These are phyloP conservation scores for Pichia cephalocereana DNA, from an alignment of 805 yeast species.

Conservation along the genomic window DNA sequence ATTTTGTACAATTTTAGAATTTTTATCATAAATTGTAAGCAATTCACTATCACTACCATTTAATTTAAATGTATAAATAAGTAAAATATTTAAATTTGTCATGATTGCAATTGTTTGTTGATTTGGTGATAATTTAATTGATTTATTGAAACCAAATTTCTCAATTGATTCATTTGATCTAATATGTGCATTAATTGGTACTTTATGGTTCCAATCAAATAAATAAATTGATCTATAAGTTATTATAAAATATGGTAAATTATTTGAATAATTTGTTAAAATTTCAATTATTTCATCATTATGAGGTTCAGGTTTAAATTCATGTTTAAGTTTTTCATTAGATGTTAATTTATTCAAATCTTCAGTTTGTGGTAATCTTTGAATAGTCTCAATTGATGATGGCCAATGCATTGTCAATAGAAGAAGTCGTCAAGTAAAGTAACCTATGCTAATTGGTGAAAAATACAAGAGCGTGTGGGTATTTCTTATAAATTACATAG, in stretches of 20 bases:
- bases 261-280: conserved; percentile 3
- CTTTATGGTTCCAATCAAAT: conserved; percentile 32
- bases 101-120: conserved; percentile 33
- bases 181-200: conserved; percentile 40
- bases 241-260: conserved; percentile 24
- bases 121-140: conserved; percentile 28
- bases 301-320: conserved; percentile 19
- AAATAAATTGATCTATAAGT: conserved; percentile 31
- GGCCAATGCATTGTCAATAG: conserved; percentile 25
- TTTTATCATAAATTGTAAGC: conserved; percentile 21
- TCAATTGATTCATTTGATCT: conserved; percentile 35
- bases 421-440: too few relatives aligned
- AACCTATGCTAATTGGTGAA: too few relatives aligned
- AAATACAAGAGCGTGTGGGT: too few relatives aligned
- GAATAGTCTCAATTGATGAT: conserved; percentile 16
- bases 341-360: neutral
- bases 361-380: conserved; percentile 20
- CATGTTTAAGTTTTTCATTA: neutral
- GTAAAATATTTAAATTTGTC: conserved; percentile 31
- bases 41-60: conserved; percentile 23
- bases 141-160: conserved; percentile 37
- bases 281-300: conserved; percentile 15
- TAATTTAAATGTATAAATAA: conserved; percentile 32
- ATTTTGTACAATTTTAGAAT: conserved; percentile 26
- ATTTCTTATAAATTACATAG: too few relatives aligned